Base-by-base conservation (phyloP, 192 early-diverging fungal species). In the Pilaira anomala region DNA sequence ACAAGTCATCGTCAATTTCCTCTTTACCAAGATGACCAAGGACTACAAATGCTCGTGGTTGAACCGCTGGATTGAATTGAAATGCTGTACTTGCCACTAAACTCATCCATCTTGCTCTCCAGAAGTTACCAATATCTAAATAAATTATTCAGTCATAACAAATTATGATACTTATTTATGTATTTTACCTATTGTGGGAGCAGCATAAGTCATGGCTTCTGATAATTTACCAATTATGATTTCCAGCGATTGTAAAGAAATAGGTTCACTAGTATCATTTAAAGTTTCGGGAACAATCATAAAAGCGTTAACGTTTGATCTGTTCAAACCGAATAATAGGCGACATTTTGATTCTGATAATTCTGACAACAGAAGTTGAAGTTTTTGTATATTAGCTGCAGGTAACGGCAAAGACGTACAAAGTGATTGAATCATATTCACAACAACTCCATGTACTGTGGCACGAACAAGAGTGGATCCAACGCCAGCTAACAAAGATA, bases 71-170 rank as follows among this genome's bases (percentile, higher is more conserved):
- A 68, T 95, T 94, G 76, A 88, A 90, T 51, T 93, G 89, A 80
- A 97, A 97, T 1, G 95, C 92, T 45, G 90, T 90, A 28, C 90
- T 87, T 7, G 92, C 83, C 16, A 96, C 87, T 55, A 97, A 73
- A 7, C 90, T 83, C 76, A 94, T 90, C 93, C 95, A 97, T 33
- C 93, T 79, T 13, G 94, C 84, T 55, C 91, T 88, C 85, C 93
- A 93, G 25, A 76, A 74, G 60, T 87, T 86, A 12, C 84, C 83
- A 12, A 90, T 80, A 42, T 90, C 92, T 88, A 55, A 16, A 26
- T n/a, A n/a, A n/a, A n/a, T n/a, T n/a, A n/a, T n/a, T n/a, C n/a
- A n/a, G n/a, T n/a, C n/a, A n/a, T n/a, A n/a, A n/a, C n/a, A n/a
- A n/a, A n/a, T n/a, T n/a, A n/a, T n/a, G n/a, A n/a, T n/a, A n/a